These are phyloP conservation scores for Lachancea kluyveri DNA, from an alignment of 805 yeast species.

Conservation along the genomic window DNA sequence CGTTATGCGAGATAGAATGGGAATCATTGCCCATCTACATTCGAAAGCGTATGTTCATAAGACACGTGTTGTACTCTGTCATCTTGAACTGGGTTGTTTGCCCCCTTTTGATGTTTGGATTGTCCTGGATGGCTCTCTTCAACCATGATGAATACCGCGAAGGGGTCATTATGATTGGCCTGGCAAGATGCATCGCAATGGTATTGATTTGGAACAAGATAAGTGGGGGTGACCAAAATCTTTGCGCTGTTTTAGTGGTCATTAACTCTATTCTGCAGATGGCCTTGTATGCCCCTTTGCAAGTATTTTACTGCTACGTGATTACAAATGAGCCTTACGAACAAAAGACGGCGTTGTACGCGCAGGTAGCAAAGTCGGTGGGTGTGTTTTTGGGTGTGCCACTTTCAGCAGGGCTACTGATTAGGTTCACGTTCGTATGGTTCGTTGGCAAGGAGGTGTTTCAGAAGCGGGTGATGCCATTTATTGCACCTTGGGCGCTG, in stretches of 20 bases:
- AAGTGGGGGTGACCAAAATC: conserved; percentile 44
- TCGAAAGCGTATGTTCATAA: conserved; percentile 16
- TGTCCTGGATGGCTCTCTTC: conserved; percentile 47
- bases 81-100: conserved; percentile 50
- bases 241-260: conserved; percentile 48
- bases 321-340: conserved; percentile 26
- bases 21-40: conserved; percentile 35
- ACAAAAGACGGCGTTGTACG: conserved; percentile 25
- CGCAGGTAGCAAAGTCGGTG: conserved; percentile 42
- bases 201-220: conserved; percentile 53
- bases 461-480: conserved; percentile 33
- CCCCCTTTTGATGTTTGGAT: conserved; percentile 50
- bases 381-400: conserved; percentile 52
- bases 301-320: conserved; percentile 41
- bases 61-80: conserved; percentile 35
- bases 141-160: conserved; percentile 42
- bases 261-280: conserved; percentile 47
- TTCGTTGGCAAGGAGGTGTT: conserved; percentile 31
- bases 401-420: conserved; percentile 38
- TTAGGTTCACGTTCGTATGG: conserved; percentile 29
- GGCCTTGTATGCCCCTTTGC: conserved; percentile 46
- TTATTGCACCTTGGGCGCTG: conserved; percentile 44
- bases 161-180: conserved; percentile 54
- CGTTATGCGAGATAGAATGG: conserved; percentile 48
- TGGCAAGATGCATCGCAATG: conserved; percentile 60